Evolutionary conservation across 345 rosid genomes (phyloP), one percentile per base, ranked within the genome.

Genomic region (Psidium guajava): DNA sequence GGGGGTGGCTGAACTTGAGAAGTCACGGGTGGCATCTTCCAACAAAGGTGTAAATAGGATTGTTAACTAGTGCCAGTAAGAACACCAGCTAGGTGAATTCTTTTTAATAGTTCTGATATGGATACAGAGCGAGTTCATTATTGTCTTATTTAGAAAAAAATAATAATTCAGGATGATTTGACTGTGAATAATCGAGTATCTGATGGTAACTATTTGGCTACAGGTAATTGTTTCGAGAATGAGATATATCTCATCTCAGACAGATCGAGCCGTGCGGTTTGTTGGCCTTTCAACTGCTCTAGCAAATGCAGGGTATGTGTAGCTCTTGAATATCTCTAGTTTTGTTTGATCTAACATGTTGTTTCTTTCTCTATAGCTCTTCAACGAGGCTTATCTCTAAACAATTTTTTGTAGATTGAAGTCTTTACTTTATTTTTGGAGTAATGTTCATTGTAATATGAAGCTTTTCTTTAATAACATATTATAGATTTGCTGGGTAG

Each of bases 171-270:
- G 24, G 44, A 8, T 64, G 77, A 32, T 64, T 64, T 16, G 77
- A 36, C 77, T 36, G 13, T 36, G 77, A 64, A 69, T 69, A 69
- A 36, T 69, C 18, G 42, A 49, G 69, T 64, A 18, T 52, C 69
- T 84, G 53, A 83, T 85, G 28, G 83, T 61, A 44, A 58, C 27
- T 8, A 27, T 83, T 51, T 84, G 32, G 88, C 81, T 89, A 54
- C 88, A 97, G 99, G 99, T 97, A 83, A 97, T 97, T 91, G 99
- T 97, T 86, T 97, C 99, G 75, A 95, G 99, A 88, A 97, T 97
- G 99, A 93, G 99, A 89, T 97, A 97, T 85, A 95, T 97, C 90
- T 95, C 99, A 82, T 97, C 99, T n/a, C 98, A 95, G 92, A 97
- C 99, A 83, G 98, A 97, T 83, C 98, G 97, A 59, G 86, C 94